These are phyloP conservation scores for Periglandula ipomoeae DNA, from an alignment of 2,329 filamentous ascomycete genomes.

Conservation along the genomic window DNA sequence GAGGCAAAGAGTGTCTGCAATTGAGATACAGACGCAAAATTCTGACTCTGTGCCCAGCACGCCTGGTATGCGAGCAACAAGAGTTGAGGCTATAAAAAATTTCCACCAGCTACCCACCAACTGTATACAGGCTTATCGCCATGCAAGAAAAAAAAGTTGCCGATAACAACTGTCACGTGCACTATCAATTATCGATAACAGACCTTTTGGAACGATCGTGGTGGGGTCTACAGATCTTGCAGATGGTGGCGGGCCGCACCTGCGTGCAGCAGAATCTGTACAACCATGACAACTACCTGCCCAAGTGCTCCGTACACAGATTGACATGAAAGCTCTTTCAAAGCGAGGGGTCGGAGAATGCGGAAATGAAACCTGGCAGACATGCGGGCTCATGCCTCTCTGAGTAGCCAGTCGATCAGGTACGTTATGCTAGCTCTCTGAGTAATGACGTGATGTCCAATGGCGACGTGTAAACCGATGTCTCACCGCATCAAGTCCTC, in stretches of 20 bases:
- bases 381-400: background rate
- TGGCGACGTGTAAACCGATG: background rate
- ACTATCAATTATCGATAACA: constrained; percentile 16
- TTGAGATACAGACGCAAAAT: background rate
- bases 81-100: constrained; percentile 20
- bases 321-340: no score
- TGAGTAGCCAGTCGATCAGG: background rate
- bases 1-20: background rate
- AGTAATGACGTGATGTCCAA: background rate
- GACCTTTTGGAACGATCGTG: no score
- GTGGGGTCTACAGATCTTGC: background rate
- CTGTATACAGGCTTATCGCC: constrained; percentile 7
- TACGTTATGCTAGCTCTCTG: background rate
- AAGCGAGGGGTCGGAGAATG: no score
- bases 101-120: constrained; percentile 7
- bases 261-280: no score
- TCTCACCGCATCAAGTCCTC: no score
- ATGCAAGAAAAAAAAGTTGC: constrained; percentile 21
- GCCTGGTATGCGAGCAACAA: constrained; percentile 7
- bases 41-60: background rate
- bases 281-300: no score
- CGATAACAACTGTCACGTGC: constrained; percentile 18
- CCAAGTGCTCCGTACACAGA: no score
- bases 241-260: background rate
- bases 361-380: background rate